Evolutionary conservation across 768 basidiomycete species (phyloP), one percentile per base, ranked within the genome.

Genomic region (Mycena sanguinolenta): DNA sequence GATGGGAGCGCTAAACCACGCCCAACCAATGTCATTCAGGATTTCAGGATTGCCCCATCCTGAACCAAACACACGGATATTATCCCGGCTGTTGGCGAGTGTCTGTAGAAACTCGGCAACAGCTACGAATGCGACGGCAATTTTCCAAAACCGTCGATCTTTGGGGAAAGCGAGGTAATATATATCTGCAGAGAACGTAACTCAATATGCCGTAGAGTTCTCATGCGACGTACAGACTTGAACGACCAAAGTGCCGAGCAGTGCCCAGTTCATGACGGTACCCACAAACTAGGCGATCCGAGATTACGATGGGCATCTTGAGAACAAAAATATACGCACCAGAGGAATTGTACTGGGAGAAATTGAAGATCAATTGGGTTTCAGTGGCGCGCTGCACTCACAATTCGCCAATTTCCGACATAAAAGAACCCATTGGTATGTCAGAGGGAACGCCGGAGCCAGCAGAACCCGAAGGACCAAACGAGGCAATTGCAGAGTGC

Each of bases 1-100:
- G 13, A 71, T 49, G 3, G 76, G 76, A 21, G 74, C 73, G 4
- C 68, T 71, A 44, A 75, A 36, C 69, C 74, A 75, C 30, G 60
- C 63, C 57, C 63, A 58, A 13, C 66, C 58, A 16, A 73, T 61
- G 0, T 38, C 34, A 23, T 69, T 70, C 7, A 77, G 69, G 2
- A 23, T 64, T 10, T 57, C 54, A 19, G 59, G 38, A 23, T 74
- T 58, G 2, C 71, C 74, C 42, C 66, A 77, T 17, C 71, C 73
- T 19, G 38, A 46, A 4, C 65, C 76, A 38, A 77, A 77, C 2
- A 17, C 27, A 2, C 3, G 19, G 14, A 66, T 42, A 1, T 49
- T 59, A 59, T 66, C 13, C 21, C 44, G 27, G n/a, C 55, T 49
- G 19, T 65, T 55, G n/a, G 23, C 42, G 3, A 65, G 17, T 2